Percentiles rank a stretch among this genome's conserved stretches.
phyloP scores from a whole-genome alignment of 2,329 filamentous ascomycete species.

The Aschersonia sp. region DNA sequence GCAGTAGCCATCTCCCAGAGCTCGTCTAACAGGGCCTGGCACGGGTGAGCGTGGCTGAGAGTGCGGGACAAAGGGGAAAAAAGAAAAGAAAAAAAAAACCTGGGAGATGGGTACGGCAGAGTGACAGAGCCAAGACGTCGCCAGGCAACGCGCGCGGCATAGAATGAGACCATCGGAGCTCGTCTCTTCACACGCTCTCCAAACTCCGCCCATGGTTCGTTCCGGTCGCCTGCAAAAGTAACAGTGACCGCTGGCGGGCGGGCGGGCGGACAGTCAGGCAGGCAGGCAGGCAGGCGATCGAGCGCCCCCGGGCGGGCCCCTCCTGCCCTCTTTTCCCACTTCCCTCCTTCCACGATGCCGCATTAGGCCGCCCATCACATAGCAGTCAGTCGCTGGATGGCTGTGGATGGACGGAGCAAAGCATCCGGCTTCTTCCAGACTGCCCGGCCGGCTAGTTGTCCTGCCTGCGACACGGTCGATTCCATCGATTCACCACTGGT shows the following conservation, averaged over 20 bases:
- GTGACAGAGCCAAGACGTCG: background rate
- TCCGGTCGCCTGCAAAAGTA: background rate
- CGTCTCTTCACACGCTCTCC: background rate
- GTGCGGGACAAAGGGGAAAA: background rate
- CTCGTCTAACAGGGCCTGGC: too few relatives aligned
- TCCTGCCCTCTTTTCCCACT: background rate
- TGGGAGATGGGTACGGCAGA: background rate
- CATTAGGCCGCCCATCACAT: background rate
- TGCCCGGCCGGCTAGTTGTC: too few relatives aligned
- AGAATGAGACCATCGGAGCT: background rate
- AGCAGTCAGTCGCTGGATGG: background rate
- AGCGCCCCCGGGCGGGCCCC: too few relatives aligned
- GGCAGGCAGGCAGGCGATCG: background rate
- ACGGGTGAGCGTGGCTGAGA: too few relatives aligned
- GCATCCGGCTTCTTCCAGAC: too few relatives aligned
- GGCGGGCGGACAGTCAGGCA: background rate
- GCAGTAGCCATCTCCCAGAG: too few relatives aligned
- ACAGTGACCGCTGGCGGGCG: too few relatives aligned
- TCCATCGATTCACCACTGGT: too few relatives aligned
- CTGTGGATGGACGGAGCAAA: too few relatives aligned
- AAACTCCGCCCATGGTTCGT: background rate
- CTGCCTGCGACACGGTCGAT: too few relatives aligned
- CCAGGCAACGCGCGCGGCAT: background rate
- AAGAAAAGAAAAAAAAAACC: background rate
- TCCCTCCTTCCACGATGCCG: background rate